Evolutionary conservation across 1,284 basidiomycete species (phyloP), one percentile per base, ranked within the genome.

Genomic region (Pisolithus thermaeus): DNA sequence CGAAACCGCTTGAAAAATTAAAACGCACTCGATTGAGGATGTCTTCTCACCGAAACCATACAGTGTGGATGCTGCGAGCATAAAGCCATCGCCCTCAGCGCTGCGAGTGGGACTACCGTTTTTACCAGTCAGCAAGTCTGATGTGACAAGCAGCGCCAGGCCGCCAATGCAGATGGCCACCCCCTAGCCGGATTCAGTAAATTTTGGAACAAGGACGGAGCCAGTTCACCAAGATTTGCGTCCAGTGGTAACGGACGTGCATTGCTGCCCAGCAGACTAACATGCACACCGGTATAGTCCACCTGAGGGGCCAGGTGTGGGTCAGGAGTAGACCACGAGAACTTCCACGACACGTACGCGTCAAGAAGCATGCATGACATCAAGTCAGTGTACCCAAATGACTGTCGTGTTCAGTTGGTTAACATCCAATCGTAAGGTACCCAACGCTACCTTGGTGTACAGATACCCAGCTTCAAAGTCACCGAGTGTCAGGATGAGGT

Each of bases 331-430:
- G 2, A n/a, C 12, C 42, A 35, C 38, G 27, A 42, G 5, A 12
- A 47, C 22, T 32, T 16, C 22, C 38, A 4, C 1, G 22, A 40
- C 8, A 72, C 77, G 61, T 63, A 84, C 76, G 87, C 83, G 62
- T 89, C 85, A 52, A 91, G 81, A 11, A 91, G 76, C 84, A 88
- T 87, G 65, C 85, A 88, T 0, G 87, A 90, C 18, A 91, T 72
- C 4, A 91, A 72, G 50, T 86, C 86, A 27, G 88, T 90, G 70
- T 87, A 90, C 69, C 85, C 76, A 66, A 87, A 91, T 3, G 88
- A 86, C 76, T 81, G 46, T 39, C 16, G 22, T 8, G n/a, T 25
- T 38, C 36, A 23, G 23, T 7, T 3, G 11, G 7, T 12, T 32
- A 37, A 3, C 1, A n/a, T 23, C 8, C 14, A 22, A 27, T 2